Conservation (phyloP, 768 basidiomycete species). For the Favolaschia claudopus region DNA sequence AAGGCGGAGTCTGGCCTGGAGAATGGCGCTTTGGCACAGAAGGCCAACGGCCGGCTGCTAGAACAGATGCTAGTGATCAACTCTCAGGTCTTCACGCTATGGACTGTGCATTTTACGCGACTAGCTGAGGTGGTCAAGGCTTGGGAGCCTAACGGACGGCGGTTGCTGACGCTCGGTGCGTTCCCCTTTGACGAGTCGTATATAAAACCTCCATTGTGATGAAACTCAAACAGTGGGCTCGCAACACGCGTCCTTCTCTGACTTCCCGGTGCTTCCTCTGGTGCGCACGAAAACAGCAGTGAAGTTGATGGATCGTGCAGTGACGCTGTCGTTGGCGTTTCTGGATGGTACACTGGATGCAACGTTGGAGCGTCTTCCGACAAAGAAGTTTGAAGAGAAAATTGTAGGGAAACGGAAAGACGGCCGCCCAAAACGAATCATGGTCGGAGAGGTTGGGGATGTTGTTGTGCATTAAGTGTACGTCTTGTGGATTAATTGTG, state of each 20-base stretch:
- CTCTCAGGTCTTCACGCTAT: slow-evolving; percentile 80
- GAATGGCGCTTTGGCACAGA: no score
- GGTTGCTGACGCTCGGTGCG: slow-evolving; percentile 59
- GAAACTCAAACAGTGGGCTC: slow-evolving; percentile 47
- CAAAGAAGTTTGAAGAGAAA: slow-evolving; percentile 46
- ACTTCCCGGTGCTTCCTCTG: slow-evolving; percentile 54
- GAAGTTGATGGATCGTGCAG: slow-evolving; percentile 44
- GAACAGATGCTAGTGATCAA: slow-evolving; percentile 69
- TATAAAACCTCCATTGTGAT: background rate
- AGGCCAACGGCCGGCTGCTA: slow-evolving; percentile 7
- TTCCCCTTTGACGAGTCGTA: background rate
- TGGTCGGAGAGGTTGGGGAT: slow-evolving; percentile 52
- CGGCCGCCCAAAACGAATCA: slow-evolving; percentile 52
- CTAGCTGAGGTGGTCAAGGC: slow-evolving; percentile 58
- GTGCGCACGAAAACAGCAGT: slow-evolving; percentile 41
- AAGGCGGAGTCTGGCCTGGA: slow-evolving; percentile 8
- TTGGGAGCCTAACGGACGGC: slow-evolving; percentile 58
- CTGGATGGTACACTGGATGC: slow-evolving; percentile 49
- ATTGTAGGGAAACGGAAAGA: slow-evolving; percentile 52
- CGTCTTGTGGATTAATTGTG: no score
- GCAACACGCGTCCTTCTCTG: slow-evolving; percentile 55
- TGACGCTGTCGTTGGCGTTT: slow-evolving; percentile 50
- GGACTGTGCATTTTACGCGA: slow-evolving; percentile 75
- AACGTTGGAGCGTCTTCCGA: slow-evolving; percentile 36
- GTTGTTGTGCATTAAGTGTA: slow-evolving; percentile 43